A percentile compares a stretch with the other conserved stretches of the same genome.
Conservation (phyloP, 305 asterid species). For the Rubia peregrina region DNA sequence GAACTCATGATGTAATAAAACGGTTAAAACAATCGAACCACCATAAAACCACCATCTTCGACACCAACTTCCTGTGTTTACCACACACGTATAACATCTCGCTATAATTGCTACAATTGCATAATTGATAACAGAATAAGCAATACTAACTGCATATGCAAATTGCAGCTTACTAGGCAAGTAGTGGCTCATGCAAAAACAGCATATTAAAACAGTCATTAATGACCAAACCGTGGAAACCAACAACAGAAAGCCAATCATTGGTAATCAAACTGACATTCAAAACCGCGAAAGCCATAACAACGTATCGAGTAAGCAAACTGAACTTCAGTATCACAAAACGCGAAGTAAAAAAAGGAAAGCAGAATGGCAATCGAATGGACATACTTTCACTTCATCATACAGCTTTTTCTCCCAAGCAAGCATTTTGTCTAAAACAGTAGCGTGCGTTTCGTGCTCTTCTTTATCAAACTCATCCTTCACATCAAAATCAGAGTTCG, state of each 20-base stretch:
- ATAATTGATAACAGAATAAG: not conserved
- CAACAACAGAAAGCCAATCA: not conserved
- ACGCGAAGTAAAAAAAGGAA: not conserved
- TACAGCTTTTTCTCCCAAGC: constrained; percentile 99
- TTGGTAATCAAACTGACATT: not conserved
- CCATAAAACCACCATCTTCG: not conserved
- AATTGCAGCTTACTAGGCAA: not conserved
- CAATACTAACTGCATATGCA: not conserved
- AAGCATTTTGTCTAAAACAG: constrained; percentile 97
- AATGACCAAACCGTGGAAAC: not conserved
- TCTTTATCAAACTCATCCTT: constrained; percentile 82
- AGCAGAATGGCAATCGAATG: not conserved
- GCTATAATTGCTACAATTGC: not conserved
- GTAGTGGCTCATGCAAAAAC: not conserved
- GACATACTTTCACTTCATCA: constrained; percentile 93
- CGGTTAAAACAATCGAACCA: not conserved
- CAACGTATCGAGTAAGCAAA: not conserved
- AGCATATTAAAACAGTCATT: not conserved
- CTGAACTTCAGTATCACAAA: not conserved
- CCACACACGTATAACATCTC: not conserved
- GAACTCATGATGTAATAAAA: not conserved
- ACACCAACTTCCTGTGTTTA: not conserved
- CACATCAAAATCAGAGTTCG: constrained; percentile 44
- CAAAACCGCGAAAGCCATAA: not conserved
- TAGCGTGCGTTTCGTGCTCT: constrained; percentile 96